Base-by-base conservation (phyloP, 2,329 filamentous ascomycete genomes). In the Fusarium lyarnte region DNA sequence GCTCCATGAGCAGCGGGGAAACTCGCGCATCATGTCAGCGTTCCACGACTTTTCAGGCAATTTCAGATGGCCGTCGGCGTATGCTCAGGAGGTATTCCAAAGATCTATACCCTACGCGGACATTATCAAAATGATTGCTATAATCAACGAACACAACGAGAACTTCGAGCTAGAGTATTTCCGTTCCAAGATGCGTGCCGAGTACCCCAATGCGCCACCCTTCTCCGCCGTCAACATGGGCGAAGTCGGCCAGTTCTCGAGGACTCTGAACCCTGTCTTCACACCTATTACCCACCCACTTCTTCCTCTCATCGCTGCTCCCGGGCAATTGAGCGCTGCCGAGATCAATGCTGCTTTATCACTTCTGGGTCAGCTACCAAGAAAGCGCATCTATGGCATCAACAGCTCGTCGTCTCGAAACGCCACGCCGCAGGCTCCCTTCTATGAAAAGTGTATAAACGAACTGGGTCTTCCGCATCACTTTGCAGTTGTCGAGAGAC, bases 151-250 rank as follows among this genome's bases (percentile, higher is more conserved):
- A 43, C 91, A 93, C 79, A 93, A 94, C 78, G 93, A 95, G 76
- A 96, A 97, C 81, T 96, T 97, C 78, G 93, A 97, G 82, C 87
- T 97, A 38, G 94, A 97, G 81, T 95, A 95, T 81, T 97, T 97
- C 82, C 91, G 94, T 35, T 94, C 93, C 16, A 88, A 90, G 72
- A 91, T 96, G 79, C 90, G 90, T 77, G 84, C 88, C 35, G 89
- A 92, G 70, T 91, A 92, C 72, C 88, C 92, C 1, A 87, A 91
- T 69, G 86, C 87, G 13, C 93, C 93, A 14, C 92, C 93, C 2
- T 86, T 97, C 38, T 96, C 93, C 4, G 93, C 92, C 11, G 89
- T 97, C 74, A 96, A 96, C 80, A 96, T 96, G 93, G 93, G 93
- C 31, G 91, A 93, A 75, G 89, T 90, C n/a, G 94, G 94, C 16